Evolutionary conservation across 2,329 filamentous ascomycete species (phyloP), one percentile per base, ranked within the genome.

Genomic region (Tolypocladium ophioglossoides): DNA sequence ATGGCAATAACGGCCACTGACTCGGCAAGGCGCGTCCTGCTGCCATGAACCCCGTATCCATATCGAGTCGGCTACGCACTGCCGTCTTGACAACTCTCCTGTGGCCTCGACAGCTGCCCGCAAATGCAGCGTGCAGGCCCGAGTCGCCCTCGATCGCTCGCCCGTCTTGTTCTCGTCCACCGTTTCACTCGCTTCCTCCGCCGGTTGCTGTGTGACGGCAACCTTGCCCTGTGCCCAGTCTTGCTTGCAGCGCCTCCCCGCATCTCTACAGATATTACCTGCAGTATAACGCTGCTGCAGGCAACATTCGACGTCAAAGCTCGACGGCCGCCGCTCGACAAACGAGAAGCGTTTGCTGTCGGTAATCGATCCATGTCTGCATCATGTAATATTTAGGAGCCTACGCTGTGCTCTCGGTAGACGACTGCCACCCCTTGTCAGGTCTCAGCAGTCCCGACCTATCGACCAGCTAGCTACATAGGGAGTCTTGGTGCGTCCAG

Each of bases 211-310:
- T 50, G 48, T 16, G 18, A 51, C 35, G 8, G 4, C 44, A 32
- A 51, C 16, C 22, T 9, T n/a, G 22, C 30, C 22, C 50, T 10
- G 41, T 27, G 51, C 34, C 51, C 16, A 48, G 39, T 22, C 22
- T n/a, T 24, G 24, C 44, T 9, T 49, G 44, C 34, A 39, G 18
- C 47, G 34, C 16, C n/a, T 38, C 44, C 52, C 52, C 44, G 35
- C 44, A 49, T 49, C 46, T 39, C 35, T 47, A 40, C 52, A 49
- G 44, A 49, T 53, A 49, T 38, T 49, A 40, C 34, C 41, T 53
- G 52, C 38, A n/a, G 52, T 35, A 35, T 20, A 12, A 41, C 46
- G 6, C 44, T 40, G 46, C 52, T 53, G 52, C 52, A 49, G 27
- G 46, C 44, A 46, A 53, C n/a, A 40, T 24, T 53, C 46, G 18